Percentiles rank a stretch among this genome's conserved stretches.
Evolutionary conservation across 2,329 filamentous ascomycete genomes (phyloP).

Genomic region (Boeremia exigua): DNA sequence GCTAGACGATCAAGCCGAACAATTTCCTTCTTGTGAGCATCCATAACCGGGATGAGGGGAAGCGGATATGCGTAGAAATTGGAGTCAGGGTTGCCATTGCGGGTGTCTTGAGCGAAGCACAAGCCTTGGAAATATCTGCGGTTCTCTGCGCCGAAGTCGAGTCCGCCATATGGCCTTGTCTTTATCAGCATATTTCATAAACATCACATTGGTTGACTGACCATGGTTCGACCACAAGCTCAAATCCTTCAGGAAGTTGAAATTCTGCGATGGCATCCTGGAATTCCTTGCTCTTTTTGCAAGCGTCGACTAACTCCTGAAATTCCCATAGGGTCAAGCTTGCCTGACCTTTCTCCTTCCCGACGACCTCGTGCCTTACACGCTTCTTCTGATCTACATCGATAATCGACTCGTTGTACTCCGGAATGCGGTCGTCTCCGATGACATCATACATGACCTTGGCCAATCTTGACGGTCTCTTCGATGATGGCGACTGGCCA

Average conservation of each 20-base stretch:
- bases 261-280: constrained; percentile 59
- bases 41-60: constrained; percentile 47
- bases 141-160: constrained; percentile 55
- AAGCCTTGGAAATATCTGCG: constrained; percentile 61
- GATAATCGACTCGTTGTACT: constrained; percentile 62
- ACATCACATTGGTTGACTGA: constrained; percentile 11
- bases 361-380: constrained; percentile 55
- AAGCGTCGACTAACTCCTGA: constrained; percentile 49
- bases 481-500: constrained; percentile 48
- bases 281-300: constrained; percentile 60
- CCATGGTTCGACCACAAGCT: constrained; percentile 62
- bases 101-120: constrained; percentile 58
- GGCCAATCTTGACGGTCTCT: constrained; percentile 58
- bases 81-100: constrained; percentile 52
- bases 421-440: constrained; percentile 57
- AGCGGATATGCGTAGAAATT: constrained; percentile 51
- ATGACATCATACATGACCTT: constrained; percentile 64
- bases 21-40: constrained; percentile 43
- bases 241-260: constrained; percentile 61
- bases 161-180: constrained; percentile 59
- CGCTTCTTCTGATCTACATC: constrained; percentile 53
- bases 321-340: constrained; percentile 55
- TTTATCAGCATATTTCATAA: constrained; percentile 3
- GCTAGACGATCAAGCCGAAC: constrained; percentile 46
- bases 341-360: constrained; percentile 55